phyloP scores from a whole-genome alignment of 208 protist genomes.

The Leishmania martiniquensis region DNA sequence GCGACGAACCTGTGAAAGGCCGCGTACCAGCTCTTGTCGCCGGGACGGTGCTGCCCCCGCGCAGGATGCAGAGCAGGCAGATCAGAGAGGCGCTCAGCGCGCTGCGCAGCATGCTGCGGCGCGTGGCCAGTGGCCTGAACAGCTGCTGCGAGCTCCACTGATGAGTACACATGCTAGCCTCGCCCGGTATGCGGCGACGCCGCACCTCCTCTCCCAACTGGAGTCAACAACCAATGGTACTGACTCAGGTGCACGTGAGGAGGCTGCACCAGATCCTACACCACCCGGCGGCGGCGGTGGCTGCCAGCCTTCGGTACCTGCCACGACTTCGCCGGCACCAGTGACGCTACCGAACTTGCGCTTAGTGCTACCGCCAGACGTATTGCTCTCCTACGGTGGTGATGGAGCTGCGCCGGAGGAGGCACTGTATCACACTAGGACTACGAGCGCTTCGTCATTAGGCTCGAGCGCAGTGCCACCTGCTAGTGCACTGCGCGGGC shows the following conservation, averaged over 20 bases:
- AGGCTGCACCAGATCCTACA: not conserved
- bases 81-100: not conserved
- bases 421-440: not conserved
- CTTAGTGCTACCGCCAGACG: not conserved
- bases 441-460: not conserved
- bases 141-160: constrained; percentile 19
- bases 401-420: not conserved
- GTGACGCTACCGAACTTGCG: not conserved
- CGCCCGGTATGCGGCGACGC: constrained; percentile 3
- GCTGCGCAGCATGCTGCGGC: constrained; percentile 12
- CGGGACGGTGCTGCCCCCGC: not conserved
- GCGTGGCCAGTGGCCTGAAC: constrained; percentile 25
- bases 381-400: constrained; percentile 12
- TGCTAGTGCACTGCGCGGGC: not conserved
- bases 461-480: not conserved
- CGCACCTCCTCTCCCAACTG: not conserved
- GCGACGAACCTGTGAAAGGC: not conserved
- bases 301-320: not conserved
- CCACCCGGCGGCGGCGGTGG: not conserved
- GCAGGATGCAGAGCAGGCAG: constrained; percentile 5
- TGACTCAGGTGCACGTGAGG: not conserved
- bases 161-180: constrained; percentile 22
- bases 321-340: not conserved
- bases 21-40: not conserved
- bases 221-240: not conserved